Percentiles rank a stretch among this genome's conserved stretches.
phyloP scores from a whole-genome alignment of 345 rosid species.

The Kandelia obovata region DNA sequence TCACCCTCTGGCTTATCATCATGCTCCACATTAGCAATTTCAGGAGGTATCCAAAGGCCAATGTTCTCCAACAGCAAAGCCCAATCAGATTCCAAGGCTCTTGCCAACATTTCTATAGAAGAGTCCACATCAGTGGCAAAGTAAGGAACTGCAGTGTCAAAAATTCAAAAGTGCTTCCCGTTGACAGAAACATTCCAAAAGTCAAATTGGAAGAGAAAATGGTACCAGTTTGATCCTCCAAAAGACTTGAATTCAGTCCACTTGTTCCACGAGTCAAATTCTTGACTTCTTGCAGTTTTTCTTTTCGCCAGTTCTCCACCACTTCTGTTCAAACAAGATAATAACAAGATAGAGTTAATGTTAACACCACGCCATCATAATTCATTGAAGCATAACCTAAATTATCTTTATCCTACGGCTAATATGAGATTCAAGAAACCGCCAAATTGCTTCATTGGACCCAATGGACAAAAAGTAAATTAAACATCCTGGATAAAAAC shows the following conservation, averaged over 20 bases:
- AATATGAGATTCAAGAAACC: not conserved
- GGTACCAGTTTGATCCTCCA: constrained; percentile 77
- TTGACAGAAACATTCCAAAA: too few species aligned
- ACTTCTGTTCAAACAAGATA: constrained; percentile 50
- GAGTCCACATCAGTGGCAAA: not conserved
- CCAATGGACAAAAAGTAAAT: too few species aligned
- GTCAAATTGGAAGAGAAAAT: constrained; percentile 2
- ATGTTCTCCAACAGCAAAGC: constrained; percentile 68
- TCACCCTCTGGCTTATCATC: constrained; percentile 87
- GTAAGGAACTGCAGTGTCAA: constrained; percentile 7
- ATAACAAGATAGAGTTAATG: constrained; percentile 7
- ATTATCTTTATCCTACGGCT: too few species aligned
- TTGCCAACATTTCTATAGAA: constrained; percentile 54
- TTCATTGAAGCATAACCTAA: not conserved
- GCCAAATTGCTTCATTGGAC: too few species aligned
- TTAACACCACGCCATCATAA: not conserved
- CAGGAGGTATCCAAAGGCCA: constrained; percentile 87
- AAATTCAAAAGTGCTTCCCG: not conserved
- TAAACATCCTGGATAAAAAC: too few species aligned
- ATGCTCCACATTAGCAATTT: constrained; percentile 59
- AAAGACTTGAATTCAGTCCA: constrained; percentile 43
- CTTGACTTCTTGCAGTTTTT: constrained; percentile 68
- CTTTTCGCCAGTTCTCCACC: constrained; percentile 84
- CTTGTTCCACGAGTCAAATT: constrained; percentile 39
- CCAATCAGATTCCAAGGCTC: constrained; percentile 82